phyloP scores from a whole-genome alignment of 2,329 filamentous ascomycete species.

The Fusarium pseudocircinatum region DNA sequence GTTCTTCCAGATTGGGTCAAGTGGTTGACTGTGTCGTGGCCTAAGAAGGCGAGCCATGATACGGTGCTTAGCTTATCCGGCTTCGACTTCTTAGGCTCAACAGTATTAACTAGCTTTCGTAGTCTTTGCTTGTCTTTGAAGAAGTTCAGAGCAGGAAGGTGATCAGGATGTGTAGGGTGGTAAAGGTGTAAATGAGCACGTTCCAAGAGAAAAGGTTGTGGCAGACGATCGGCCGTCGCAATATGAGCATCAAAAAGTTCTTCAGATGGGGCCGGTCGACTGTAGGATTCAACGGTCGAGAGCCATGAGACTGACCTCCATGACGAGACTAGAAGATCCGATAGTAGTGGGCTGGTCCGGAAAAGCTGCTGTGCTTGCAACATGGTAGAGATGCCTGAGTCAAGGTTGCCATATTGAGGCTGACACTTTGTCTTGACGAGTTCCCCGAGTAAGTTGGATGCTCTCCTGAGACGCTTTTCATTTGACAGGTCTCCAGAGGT shows the following conservation, averaged over 20 bases:
- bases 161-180: constrained; percentile 62
- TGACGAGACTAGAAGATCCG: constrained; percentile 50
- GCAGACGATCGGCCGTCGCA: constrained; percentile 55
- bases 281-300: constrained; percentile 61
- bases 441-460: constrained; percentile 49
- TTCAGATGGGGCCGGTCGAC: constrained; percentile 56
- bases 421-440: constrained; percentile 57
- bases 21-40: constrained; percentile 58
- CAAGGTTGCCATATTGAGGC: constrained; percentile 54
- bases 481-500: constrained; percentile 29
- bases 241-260: constrained; percentile 63
- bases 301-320: constrained; percentile 62
- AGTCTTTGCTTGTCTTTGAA: constrained; percentile 50
- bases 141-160: constrained; percentile 58
- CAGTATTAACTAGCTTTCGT: constrained; percentile 40
- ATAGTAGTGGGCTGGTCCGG: constrained; percentile 48
- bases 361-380: constrained; percentile 57
- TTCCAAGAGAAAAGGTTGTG: constrained; percentile 53
- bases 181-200: constrained; percentile 64
- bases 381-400: constrained; percentile 60
- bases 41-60: constrained; percentile 53
- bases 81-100: constrained; percentile 42
- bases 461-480: constrained; percentile 41
- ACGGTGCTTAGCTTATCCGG: constrained; percentile 44
- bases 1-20: constrained; percentile 53